Percentiles rank a stretch among this genome's conserved stretches.
Evolutionary conservation across 2,329 filamentous ascomycete genomes (phyloP).

Genomic region (Fusarium circinatum): DNA sequence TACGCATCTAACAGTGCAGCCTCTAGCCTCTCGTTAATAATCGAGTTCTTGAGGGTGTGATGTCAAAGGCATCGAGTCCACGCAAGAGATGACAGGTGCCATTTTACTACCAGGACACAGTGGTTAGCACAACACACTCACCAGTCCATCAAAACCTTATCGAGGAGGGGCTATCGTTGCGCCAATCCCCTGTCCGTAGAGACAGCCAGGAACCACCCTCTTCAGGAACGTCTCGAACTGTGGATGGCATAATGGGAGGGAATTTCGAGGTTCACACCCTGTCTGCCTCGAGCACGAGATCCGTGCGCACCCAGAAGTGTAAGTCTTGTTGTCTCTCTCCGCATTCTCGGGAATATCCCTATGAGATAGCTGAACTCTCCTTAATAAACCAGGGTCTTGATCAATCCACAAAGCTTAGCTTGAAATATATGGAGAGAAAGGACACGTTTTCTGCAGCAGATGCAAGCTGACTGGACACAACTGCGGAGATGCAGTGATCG

Average conservation of each 20-base stretch:
- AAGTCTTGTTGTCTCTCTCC: slow-evolving; percentile 11
- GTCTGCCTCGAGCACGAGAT: slow-evolving; percentile 13
- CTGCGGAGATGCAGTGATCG: background rate
- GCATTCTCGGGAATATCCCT: slow-evolving; percentile 8
- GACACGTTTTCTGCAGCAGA: background rate
- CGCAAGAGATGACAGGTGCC: slow-evolving; percentile 26
- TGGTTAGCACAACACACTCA: background rate
- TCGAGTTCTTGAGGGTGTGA: slow-evolving; percentile 30
- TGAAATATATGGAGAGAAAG: background rate
- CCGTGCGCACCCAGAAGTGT: slow-evolving; percentile 27
- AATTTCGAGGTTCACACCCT: slow-evolving; percentile 18
- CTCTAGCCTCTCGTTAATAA: slow-evolving; percentile 1
- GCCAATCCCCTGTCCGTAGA: slow-evolving; percentile 30
- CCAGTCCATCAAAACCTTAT: slow-evolving; percentile 33
- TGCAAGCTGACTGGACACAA: background rate
- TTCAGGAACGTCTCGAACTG: slow-evolving; percentile 28
- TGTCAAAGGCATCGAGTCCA: slow-evolving; percentile 27
- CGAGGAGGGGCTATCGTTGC: slow-evolving; percentile 12
- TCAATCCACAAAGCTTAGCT: background rate
- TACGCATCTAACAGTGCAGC: slow-evolving; percentile 10
- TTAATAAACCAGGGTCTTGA: background rate
- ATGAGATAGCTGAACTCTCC: slow-evolving; percentile 15
- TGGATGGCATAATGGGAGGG: slow-evolving; percentile 13
- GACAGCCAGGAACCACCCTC: slow-evolving; percentile 27
- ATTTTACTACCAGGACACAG: slow-evolving; percentile 20